Evolutionary conservation across 768 basidiomycete genomes (phyloP).

Genomic region (Lactarius tabidus): DNA sequence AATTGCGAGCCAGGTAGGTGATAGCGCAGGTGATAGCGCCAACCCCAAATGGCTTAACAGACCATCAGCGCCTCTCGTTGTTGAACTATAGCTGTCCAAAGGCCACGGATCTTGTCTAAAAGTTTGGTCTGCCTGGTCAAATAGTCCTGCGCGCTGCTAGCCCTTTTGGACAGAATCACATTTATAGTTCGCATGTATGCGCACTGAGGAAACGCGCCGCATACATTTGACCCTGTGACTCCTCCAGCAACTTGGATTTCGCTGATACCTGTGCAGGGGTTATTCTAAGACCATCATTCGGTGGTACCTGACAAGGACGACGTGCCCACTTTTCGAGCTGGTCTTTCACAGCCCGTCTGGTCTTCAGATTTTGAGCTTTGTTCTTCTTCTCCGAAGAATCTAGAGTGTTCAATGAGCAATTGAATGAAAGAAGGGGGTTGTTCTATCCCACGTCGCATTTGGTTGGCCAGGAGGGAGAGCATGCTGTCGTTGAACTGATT

Average conservation of each 20-base stretch:
- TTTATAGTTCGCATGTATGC: slow-evolving; percentile 13
- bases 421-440: not conserved
- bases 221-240: slow-evolving; percentile 13
- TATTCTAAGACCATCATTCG: not conserved
- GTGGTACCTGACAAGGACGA: not conserved
- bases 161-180: not conserved
- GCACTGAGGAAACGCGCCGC: not conserved
- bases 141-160: not conserved
- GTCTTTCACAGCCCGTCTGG: slow-evolving; percentile 9
- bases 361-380: slow-evolving; percentile 6
- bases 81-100: not conserved
- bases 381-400: slow-evolving; percentile 9
- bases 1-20: not conserved
- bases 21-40: not conserved
- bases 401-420: not conserved
- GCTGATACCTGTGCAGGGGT: slow-evolving; percentile 5
- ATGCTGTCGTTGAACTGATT: not conserved
- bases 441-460: slow-evolving; percentile 15
- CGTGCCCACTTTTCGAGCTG: slow-evolving; percentile 17
- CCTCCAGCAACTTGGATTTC: not conserved
- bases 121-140: slow-evolving; percentile 5
- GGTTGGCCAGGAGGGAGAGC: slow-evolving; percentile 4
- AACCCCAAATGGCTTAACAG: slow-evolving; percentile 3
- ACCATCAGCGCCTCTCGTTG: slow-evolving; percentile 13
- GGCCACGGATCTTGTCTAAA: slow-evolving; percentile 15